Evolutionary conservation across 768 basidiomycete species (phyloP), one percentile per base, ranked within the genome.

Genomic region (Termitomyces sp.): DNA sequence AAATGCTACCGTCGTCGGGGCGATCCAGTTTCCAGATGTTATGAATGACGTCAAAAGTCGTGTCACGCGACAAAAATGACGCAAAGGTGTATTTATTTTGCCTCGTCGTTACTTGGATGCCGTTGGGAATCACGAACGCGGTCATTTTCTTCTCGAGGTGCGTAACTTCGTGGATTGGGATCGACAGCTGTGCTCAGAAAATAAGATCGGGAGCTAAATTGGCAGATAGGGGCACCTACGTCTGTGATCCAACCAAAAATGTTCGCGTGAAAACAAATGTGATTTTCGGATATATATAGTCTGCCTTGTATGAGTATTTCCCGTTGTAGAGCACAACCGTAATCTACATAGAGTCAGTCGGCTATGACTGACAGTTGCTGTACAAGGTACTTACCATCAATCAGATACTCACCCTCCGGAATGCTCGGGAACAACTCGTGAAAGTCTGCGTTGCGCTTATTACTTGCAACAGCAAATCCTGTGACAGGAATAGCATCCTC

Each of bases 171-270:
- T 85, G 81, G 60, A 97, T 93, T 7, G 95, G 89, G 56, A 98
- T 85, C 42, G 86, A 85, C 61, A 95, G 77, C 94, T 95, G 39
- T 44, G 9, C n/a, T 34, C 9, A 5, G 19, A 44, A 56, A 60
- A 61, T 63, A 21, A 66, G 60, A 47, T 66, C 61, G 50, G 61
- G 52, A 66, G 57, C 55, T 41, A 52, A 47, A 54, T 27, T 30
- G 25, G 52, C 10, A 27, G 30, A 44, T 46, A 49, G 30, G 12
- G 35, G 0, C 77, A 55, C 94, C 70, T 70, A 96, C 95, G 67
- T 96, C 87, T 28, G 96, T 98, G 48, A 97, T 89, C 97, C 96
- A 98, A 42, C 97, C 96, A 71, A 98, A 96, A 43, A 98, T 98
- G 67, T 98, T 98, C 42, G 97, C 96, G 64, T 99, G 92, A 77